Base-by-base conservation (phyloP, 768 basidiomycete genomes). In the Leccinum subtestaceum region DNA sequence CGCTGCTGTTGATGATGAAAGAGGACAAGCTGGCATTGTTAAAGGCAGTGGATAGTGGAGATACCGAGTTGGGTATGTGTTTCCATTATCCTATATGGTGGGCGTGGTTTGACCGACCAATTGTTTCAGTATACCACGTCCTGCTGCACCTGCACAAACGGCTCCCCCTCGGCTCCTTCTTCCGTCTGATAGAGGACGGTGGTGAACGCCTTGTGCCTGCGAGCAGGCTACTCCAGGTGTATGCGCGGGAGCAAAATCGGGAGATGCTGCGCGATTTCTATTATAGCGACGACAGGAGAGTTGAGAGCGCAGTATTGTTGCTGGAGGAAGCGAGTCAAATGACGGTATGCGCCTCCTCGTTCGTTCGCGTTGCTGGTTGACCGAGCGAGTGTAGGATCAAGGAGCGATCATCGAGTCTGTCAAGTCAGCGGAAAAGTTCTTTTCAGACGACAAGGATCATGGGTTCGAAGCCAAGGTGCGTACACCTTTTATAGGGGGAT, bases 191-290 rank as follows among this genome's bases (percentile, higher is more conserved):
- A 51, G 95, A 98, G 74, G 94, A 95, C 53, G 91, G 93, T 12
- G 93, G 94, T 3, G 79, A 86, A 36, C 74, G 77, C 46, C 81
- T 96, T 8, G 82, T 80, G 3, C 85, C 83, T n/a, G 93, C 93
- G 0, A 86, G 86, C 63, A 86, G 80, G 59, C 75, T 97, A 4
- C 80, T 96, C 48, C 91, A 96, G 70, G 92, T 95, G 1, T 96
- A 95, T 70, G 93, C 92, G 1, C 78, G 90, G 40, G 91, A 95
- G 70, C 93, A 93, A 67, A 91, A 96, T 69, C 80, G 90, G 53
- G 92, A 93, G 62, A 89, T 98, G 85, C 77, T 98, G 7, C 81
- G 94, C 15, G 95, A 99, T 70, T 98, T 95, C 74, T 98, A 95
- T 73, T 99, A 96, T 68, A 96, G 96, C 36, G 97, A 99, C 66